phyloP scores from a whole-genome alignment of 495 filamentous ascomycete species.

The Penicillium psychrofluorescens region DNA sequence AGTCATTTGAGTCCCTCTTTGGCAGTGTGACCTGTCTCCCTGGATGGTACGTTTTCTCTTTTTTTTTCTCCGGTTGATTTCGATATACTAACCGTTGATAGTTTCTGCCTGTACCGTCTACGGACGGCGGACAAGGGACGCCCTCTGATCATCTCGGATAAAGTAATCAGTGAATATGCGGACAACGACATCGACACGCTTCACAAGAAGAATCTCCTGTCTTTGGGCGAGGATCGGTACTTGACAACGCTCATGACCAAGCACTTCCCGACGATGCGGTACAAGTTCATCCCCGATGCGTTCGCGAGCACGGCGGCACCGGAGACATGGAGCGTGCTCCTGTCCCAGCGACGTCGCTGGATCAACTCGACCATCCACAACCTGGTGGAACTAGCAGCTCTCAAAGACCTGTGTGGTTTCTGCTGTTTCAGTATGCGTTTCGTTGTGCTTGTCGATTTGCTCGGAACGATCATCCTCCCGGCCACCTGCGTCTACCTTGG shows the following conservation, averaged over 20 bases:
- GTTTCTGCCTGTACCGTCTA: conserved; percentile 98
- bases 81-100: conserved; percentile 35
- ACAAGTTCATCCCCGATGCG: conserved; percentile 91
- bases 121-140: conserved; percentile 87
- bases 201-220: conserved; percentile 96
- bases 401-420: conserved; percentile 94
- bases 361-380: conserved; percentile 99
- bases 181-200: conserved; percentile 86
- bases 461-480: conserved; percentile 89
- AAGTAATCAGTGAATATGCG: conserved; percentile 79
- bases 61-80: neutral
- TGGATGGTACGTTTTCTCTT: conserved; percentile 67
- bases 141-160: conserved; percentile 85
- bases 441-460: conserved; percentile 89
- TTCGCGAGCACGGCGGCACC: conserved; percentile 90
- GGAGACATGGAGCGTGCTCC: conserved; percentile 82
- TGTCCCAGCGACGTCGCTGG: conserved; percentile 95
- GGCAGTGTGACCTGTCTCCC: conserved; percentile 96
- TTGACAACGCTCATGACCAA: conserved; percentile 97
- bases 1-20: conserved; percentile 93
- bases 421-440: conserved; percentile 99
- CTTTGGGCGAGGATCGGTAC: conserved; percentile 95
- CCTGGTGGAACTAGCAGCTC: conserved; percentile 74
- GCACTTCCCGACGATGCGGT: conserved; percentile 90
- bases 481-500: conserved; percentile 84